Percentiles rank a stretch among this genome's conserved stretches.
Conservation (phyloP, 2,329 filamentous ascomycete genomes). For the Claviceps cyperi region DNA sequence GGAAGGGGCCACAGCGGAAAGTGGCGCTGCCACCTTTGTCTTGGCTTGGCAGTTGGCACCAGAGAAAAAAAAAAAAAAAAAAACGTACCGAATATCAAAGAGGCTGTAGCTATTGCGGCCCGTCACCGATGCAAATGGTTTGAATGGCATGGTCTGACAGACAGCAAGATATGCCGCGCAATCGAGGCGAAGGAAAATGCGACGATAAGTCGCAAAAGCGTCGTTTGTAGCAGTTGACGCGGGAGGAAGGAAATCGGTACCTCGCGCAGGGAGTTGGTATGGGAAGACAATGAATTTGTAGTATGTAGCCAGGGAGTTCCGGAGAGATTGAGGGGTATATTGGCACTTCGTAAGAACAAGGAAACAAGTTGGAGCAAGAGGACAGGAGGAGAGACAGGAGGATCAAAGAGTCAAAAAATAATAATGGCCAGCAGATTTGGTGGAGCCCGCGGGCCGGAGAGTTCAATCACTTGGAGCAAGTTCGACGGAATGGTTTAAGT, state of each 20-base stretch:
- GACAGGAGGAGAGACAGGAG: not conserved
- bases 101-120: constrained; percentile 37
- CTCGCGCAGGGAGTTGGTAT: not conserved
- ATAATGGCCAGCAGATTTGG: constrained; percentile 1
- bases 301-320: not conserved
- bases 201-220: constrained; percentile 1
- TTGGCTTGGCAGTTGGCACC: not conserved
- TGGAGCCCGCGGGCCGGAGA: constrained; percentile 3
- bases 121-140: constrained; percentile 38
- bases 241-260: not conserved
- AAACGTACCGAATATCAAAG: constrained; percentile 42
- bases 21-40: not conserved
- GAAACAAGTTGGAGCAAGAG: not conserved
- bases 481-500: not conserved
- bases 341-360: not conserved
- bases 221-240: not conserved
- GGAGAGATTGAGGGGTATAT: not conserved
- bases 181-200: not conserved
- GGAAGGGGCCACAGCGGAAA: not conserved
- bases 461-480: not conserved
- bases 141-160: constrained; percentile 35
- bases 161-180: not conserved
- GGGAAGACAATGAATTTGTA: not conserved
- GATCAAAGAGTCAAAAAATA: not conserved
- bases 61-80: not conserved